Evolutionary conservation across 768 basidiomycete species (phyloP), one percentile per base, ranked within the genome.

Genomic region (Piloderma croceum): DNA sequence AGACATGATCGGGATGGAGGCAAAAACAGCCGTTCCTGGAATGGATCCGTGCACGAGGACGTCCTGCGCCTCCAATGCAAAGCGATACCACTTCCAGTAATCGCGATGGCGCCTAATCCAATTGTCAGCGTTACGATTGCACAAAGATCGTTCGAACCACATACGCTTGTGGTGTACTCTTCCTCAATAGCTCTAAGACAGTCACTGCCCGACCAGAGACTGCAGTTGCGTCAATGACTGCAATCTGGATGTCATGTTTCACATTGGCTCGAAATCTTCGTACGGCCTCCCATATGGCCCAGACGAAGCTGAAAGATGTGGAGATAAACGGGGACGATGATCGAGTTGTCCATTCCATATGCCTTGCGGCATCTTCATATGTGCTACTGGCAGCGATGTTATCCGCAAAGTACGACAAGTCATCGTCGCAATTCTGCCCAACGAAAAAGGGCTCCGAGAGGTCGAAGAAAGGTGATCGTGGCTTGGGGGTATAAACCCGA

Each of bases 201-300:
- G 85, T 86, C 7, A 76, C 70, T 21, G 79, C 76, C 46, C 73
- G 68, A 25, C 69, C 72, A 11, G 69, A 60, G 22, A 89, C 60
- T 38, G 76, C 72, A 34, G 62, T 63, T 3, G 82, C 76, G 63
- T 88, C 84, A 52, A 89, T 87, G 42, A 89, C 66, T 11, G 86
- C 85, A 46, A 89, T 85, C 57, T 88, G 74, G 21, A 89, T 64
- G 41, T 83, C 77, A 45, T 85, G 82, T 58, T 89, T 88, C 39
- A 86, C 62, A 27, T 78, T 79, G 25, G 69, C 62, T 49, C 80
- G 76, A 53, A 83, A 85, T n/a, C 86, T 76, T 42, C 82, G 68
- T 17, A 82, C 70, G 4, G 84, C 86, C 56, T 89, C 86, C 83
- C 83, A 89, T 25, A 88, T 69, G 6, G 83, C 78, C 86, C 86